Conservation (phyloP, 2,329 filamentous ascomycete species). For the Chaetomium strumarium region DNA sequence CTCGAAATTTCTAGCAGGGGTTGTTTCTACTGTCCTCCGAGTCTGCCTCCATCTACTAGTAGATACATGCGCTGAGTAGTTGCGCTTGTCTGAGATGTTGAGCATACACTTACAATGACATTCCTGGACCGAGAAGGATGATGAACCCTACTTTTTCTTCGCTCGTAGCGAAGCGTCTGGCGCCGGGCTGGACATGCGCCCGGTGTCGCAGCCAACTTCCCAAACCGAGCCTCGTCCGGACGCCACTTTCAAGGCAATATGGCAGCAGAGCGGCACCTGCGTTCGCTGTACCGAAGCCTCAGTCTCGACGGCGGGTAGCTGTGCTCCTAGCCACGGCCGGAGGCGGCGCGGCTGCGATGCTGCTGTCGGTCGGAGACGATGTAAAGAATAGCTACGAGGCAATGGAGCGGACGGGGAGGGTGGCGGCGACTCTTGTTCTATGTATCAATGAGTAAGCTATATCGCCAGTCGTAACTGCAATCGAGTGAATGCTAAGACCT, state of each 20-base stretch:
- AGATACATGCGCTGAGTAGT: not conserved
- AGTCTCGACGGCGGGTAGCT: constrained; percentile 20
- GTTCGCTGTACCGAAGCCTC: constrained; percentile 7
- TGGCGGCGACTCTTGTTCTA: constrained; percentile 66
- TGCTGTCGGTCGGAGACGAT: constrained; percentile 50
- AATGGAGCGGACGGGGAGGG: constrained; percentile 70
- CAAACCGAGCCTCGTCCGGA: constrained; percentile 8
- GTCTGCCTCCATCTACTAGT: not conserved
- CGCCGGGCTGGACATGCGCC: constrained; percentile 25
- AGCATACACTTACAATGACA: constrained; percentile 3
- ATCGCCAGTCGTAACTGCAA: not conserved
- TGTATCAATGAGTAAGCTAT: constrained; percentile 82
- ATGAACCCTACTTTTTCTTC: constrained; percentile 18
- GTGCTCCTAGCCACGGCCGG: constrained; percentile 47
- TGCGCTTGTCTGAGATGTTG: not conserved
- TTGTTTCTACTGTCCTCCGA: not conserved
- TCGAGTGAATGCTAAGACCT: not conserved
- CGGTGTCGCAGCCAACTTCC: constrained; percentile 22
- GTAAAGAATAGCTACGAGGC: constrained; percentile 72
- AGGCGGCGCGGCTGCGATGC: constrained; percentile 42
- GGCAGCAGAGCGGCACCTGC: constrained; percentile 7
- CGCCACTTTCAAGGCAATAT: constrained; percentile 20
- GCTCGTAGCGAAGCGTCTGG: constrained; percentile 17
- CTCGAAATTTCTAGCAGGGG: constrained; percentile 12
- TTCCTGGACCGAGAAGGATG: constrained; percentile 11